A percentile compares a stretch with the other conserved stretches of the same genome.
Evolutionary conservation across 495 filamentous ascomycete genomes (phyloP).

Genomic region (Choiromyces venosus): DNA sequence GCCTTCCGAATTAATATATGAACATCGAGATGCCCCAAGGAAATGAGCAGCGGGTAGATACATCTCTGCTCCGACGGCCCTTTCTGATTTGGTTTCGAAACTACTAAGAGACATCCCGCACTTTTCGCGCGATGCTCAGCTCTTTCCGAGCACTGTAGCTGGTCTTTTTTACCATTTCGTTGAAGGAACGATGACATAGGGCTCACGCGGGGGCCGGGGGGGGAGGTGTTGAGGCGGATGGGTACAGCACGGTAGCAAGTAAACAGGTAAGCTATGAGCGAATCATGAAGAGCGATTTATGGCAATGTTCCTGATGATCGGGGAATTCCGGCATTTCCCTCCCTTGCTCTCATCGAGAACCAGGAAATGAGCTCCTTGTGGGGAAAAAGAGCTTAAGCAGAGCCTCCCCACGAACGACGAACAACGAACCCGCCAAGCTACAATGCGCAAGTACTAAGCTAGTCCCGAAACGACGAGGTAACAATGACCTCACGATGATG

Average conservation of each 20-base stretch:
- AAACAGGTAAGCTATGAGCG: neutral
- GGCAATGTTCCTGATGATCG: constrained; percentile 4
- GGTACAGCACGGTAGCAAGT: neutral
- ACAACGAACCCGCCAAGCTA: neutral
- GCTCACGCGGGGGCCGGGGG: neutral
- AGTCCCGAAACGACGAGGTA: neutral
- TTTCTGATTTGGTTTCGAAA: constrained; percentile 2
- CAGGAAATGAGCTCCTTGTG: neutral
- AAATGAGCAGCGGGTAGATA: neutral
- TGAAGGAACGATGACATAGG: neutral
- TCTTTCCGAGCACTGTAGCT: neutral
- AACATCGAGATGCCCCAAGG: constrained; percentile 1
- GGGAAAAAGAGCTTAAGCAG: neutral
- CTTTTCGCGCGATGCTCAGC: neutral
- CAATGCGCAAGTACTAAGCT: neutral
- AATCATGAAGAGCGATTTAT: neutral
- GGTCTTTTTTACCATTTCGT: neutral
- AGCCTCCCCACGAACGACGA: neutral
- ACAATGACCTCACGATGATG: neutral
- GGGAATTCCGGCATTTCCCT: neutral
- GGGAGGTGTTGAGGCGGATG: neutral
- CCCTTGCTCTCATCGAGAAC: neutral
- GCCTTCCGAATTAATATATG: constrained; percentile 1
- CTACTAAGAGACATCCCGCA: neutral
- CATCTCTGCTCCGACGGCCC: constrained; percentile 3